A percentile compares a stretch with the other conserved stretches of the same genome.
These are phyloP conservation scores for Emericellopsis atlantica DNA, from an alignment of 2,329 filamentous ascomycete genomes.

Conservation along the genomic window DNA sequence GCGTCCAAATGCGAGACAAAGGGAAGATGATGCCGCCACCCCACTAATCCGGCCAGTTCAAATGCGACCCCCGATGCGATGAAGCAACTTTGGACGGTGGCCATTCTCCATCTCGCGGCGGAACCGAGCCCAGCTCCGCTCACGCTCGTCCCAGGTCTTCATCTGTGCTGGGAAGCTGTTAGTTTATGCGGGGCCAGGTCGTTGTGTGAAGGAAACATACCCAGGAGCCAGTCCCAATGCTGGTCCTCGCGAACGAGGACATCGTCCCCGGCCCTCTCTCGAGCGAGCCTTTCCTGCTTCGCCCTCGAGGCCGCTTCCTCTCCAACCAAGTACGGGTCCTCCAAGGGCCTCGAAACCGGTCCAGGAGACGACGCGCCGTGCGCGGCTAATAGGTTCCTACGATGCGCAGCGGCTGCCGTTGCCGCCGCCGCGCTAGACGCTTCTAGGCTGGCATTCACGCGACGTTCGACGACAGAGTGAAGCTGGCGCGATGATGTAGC, in stretches of 20 bases:
- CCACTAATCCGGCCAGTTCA: not conserved
- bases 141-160: conserved; percentile 35
- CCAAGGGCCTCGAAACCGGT: conserved; percentile 21
- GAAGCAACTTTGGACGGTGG: conserved; percentile 23
- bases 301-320: conserved; percentile 49
- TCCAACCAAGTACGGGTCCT: conserved; percentile 57
- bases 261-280: conserved; percentile 37
- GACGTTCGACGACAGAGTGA: conserved; percentile 49
- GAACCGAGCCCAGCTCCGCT: conserved; percentile 31
- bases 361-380: too few species aligned
- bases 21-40: too few species aligned
- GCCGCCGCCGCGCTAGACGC: conserved; percentile 10
- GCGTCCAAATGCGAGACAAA: not conserved
- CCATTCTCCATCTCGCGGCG: conserved; percentile 22
- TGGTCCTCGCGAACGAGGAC: conserved; percentile 42
- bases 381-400: not conserved
- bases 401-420: conserved; percentile 4
- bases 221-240: conserved; percentile 48
- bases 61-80: conserved; percentile 22
- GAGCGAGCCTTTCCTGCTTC: conserved; percentile 41
- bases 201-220: conserved; percentile 22
- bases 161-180: conserved; percentile 28
- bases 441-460: conserved; percentile 30
- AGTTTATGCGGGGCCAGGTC: conserved; percentile 1
- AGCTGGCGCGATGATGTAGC: conserved; percentile 46